Conservation (phyloP, 2,329 filamentous ascomycete genomes). For the Arthroderma uncinatum region DNA sequence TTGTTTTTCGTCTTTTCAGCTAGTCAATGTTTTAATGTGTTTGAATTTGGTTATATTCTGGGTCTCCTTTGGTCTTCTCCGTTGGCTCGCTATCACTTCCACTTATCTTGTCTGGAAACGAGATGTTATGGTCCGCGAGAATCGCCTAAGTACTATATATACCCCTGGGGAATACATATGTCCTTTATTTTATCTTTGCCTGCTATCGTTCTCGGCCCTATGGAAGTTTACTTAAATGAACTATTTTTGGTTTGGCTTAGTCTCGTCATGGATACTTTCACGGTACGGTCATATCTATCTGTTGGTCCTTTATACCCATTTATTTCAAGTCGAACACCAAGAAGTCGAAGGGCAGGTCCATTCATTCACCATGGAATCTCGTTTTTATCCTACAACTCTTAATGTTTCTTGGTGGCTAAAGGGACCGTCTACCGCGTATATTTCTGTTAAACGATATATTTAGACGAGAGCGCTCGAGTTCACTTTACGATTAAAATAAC, state of each 20-base stretch:
- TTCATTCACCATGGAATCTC: too few relatives aligned
- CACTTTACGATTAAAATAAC: too few relatives aligned
- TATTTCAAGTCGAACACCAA: too few relatives aligned
- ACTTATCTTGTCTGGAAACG: background rate
- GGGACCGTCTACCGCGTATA: too few relatives aligned
- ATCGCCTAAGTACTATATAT: background rate
- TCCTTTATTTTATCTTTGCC: background rate
- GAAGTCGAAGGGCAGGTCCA: too few relatives aligned
- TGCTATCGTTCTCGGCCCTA: background rate
- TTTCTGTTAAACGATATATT: too few relatives aligned
- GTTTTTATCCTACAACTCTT: too few relatives aligned
- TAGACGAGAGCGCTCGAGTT: too few relatives aligned
- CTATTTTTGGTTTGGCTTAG: background rate
- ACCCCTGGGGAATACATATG: background rate
- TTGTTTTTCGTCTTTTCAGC: background rate
- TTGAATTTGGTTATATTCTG: background rate
- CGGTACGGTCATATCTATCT: background rate
- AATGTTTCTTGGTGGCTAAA: too few relatives aligned
- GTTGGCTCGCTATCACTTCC: background rate
- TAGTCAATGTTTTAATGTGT: background rate
- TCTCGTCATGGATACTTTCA: background rate
- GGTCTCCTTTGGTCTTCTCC: background rate
- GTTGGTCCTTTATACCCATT: background rate
- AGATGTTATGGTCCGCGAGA: background rate
- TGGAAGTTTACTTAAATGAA: background rate